Conservation (phyloP, 371 early-diverging fungal species). For the Mucor saturninus region DNA sequence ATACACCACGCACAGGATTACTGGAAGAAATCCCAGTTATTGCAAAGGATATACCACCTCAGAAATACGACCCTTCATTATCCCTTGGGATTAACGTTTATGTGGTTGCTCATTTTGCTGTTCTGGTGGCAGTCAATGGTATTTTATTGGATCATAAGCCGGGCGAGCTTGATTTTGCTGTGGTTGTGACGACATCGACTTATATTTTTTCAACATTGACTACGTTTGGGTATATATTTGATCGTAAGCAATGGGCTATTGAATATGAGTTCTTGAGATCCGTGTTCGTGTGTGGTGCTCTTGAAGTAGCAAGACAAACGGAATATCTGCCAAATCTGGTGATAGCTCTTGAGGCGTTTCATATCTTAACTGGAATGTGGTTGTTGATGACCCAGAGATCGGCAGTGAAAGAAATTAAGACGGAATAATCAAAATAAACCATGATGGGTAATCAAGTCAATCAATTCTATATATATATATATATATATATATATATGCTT, state of each 20-base stretch:
- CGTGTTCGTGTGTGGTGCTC: neutral
- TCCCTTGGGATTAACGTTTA: conserved; percentile 46
- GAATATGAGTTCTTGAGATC: conserved; percentile 19
- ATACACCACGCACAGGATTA: conserved; percentile 49
- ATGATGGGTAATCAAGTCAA: no score
- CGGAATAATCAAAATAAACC: no score
- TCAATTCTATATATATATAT: no score
- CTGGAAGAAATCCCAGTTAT: conserved; percentile 53
- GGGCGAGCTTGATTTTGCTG: conserved; percentile 7
- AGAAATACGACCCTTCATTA: conserved; percentile 50
- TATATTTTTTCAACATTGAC: conserved; percentile 27
- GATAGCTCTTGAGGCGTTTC: neutral
- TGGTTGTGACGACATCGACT: conserved; percentile 2
- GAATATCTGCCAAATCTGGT: neutral
- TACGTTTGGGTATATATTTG: conserved; percentile 30
- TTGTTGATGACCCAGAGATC: neutral
- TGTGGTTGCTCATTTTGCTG: conserved; percentile 35
- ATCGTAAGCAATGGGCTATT: conserved; percentile 17
- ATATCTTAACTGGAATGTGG: conserved; percentile 1
- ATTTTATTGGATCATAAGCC: conserved; percentile 19
- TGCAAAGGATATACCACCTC: conserved; percentile 44
- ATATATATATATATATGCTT: no score
- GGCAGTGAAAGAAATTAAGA: no score
- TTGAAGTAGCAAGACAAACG: conserved; percentile 5
- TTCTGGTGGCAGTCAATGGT: conserved; percentile 33